phyloP scores from a whole-genome alignment of 805 yeast species.

The Barnettozyma wickerhamii region DNA sequence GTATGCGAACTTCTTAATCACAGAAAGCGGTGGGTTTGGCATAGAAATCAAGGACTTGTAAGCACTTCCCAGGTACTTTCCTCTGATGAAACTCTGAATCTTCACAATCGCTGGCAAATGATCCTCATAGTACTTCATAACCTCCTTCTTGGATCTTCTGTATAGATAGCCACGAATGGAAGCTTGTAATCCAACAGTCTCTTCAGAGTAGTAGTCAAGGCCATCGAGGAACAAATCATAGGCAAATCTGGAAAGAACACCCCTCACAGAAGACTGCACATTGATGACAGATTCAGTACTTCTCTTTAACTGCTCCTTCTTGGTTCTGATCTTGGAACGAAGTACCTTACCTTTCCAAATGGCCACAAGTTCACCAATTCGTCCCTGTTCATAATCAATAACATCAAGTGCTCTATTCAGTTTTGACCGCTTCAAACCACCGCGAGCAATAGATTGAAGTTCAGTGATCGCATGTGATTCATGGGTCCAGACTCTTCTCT shows the following conservation, averaged over 20 bases:
- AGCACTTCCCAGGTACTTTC: slow-evolving; percentile 63
- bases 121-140: slow-evolving; percentile 44
- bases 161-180: slow-evolving; percentile 42
- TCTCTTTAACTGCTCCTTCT: slow-evolving; percentile 1
- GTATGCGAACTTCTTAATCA: slow-evolving; percentile 72
- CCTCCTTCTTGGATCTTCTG: slow-evolving; percentile 33
- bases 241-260: slow-evolving; percentile 55
- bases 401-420: slow-evolving; percentile 22
- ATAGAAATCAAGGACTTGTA: slow-evolving; percentile 66
- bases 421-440: slow-evolving; percentile 28
- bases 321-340: slow-evolving; percentile 25
- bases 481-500: background rate
- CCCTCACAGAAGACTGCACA: slow-evolving; percentile 60
- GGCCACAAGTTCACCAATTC: slow-evolving; percentile 33
- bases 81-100: slow-evolving; percentile 72
- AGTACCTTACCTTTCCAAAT: slow-evolving; percentile 33
- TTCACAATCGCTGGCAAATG: slow-evolving; percentile 58
- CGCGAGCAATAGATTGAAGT: slow-evolving; percentile 58
- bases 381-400: slow-evolving; percentile 23
- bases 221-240: slow-evolving; percentile 52
- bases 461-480: slow-evolving; percentile 24
- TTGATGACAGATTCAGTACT: slow-evolving; percentile 26
- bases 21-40: slow-evolving; percentile 72
- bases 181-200: slow-evolving; percentile 49
- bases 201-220: slow-evolving; percentile 38